These are phyloP conservation scores for Sclerotiophoma versabilis DNA, from an alignment of 2,329 filamentous ascomycete genomes.

Conservation along the genomic window DNA sequence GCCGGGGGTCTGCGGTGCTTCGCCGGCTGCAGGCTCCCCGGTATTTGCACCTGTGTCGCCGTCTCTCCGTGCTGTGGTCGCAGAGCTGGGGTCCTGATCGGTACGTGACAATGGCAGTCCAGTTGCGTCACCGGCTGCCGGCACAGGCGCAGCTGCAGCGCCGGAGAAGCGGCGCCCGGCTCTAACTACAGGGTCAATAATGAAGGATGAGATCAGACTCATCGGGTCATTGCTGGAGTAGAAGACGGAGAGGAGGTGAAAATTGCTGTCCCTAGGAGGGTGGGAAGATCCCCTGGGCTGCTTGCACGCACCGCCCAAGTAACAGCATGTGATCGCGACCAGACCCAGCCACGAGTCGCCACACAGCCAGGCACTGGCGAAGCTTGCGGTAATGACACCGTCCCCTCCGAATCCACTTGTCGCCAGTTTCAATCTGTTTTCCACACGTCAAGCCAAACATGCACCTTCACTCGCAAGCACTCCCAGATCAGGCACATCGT, in stretches of 20 bases:
- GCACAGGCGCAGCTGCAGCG: slow-evolving; percentile 20
- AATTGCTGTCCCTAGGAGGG: neutral
- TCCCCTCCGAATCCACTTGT: slow-evolving; percentile 2
- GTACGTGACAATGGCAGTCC: slow-evolving; percentile 36
- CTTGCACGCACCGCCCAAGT: slow-evolving; percentile 13
- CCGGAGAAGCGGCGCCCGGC: slow-evolving; percentile 50
- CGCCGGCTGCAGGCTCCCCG: slow-evolving; percentile 16
- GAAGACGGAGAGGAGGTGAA: neutral
- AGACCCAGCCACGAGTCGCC: slow-evolving; percentile 12
- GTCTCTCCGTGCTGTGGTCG: slow-evolving; percentile 12
- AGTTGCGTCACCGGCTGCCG: slow-evolving; percentile 25
- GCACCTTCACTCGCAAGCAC: slow-evolving; percentile 9
- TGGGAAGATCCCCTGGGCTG: slow-evolving; percentile 3
- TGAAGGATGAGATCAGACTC: slow-evolving; percentile 51
- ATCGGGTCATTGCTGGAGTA: slow-evolving; percentile 37
- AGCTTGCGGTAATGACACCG: neutral
- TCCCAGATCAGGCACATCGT: slow-evolving; percentile 8
- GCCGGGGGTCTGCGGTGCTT: slow-evolving; percentile 11
- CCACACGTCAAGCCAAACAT: neutral
- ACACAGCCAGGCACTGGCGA: neutral
- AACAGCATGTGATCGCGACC: slow-evolving; percentile 8
- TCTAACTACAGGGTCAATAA: slow-evolving; percentile 51
- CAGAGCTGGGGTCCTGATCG: slow-evolving; percentile 25
- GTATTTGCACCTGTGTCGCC: slow-evolving; percentile 13
- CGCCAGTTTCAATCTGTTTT: neutral